Base-by-base conservation (phyloP, 169 alveolate species). In the Plasmodium chabaudi region DNA sequence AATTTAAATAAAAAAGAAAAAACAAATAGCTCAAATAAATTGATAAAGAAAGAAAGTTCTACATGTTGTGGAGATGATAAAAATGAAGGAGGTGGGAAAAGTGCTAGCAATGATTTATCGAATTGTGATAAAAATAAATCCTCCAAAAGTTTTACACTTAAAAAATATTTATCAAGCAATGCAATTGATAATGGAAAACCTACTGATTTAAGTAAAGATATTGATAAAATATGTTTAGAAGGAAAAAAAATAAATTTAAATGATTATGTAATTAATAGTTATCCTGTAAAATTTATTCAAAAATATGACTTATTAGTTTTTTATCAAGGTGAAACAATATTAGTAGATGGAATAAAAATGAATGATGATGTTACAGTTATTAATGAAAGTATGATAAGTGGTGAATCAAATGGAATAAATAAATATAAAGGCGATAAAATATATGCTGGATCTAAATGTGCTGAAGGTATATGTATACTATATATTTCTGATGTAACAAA, bases 401-500 rank as follows among this genome's bases (percentile, higher is more conserved):
- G 89, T 25, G 89, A 79, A 69, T 65, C 65, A 55, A 65, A 79
- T 17, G 60, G 63, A 12, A 79, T 79, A 65, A 79, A 57, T 39
- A 79, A 79, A 67, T 79, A 65, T 65, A 79, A 79, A 65, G 89
- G 89, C 0, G 89, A 79, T 21, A 79, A 65, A 65, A 67, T 79
- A 79, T 79, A 79, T 79, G 89, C 89, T 34, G 89, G 89, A 13
- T 79, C 89, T 60, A 79, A 79, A 64, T 79, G 89, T 79, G 39
- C 67, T 1, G 82, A 65, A 57, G 89, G 89, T 27, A 34, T 79
- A 10, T 42, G 65, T 34, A 53, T 79, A 10, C 17, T 79, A 53
- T 79, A 65, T 67, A 56, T 79, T 65, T 25, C 65, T 3, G 74
- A 79, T 42, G 67, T 79, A 49, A 65, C 89, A 6, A 79, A 79